These are phyloP conservation scores for Triticum monococcum DNA, from an alignment of 176 grass and related monocot species.

Conservation along the genomic window DNA sequence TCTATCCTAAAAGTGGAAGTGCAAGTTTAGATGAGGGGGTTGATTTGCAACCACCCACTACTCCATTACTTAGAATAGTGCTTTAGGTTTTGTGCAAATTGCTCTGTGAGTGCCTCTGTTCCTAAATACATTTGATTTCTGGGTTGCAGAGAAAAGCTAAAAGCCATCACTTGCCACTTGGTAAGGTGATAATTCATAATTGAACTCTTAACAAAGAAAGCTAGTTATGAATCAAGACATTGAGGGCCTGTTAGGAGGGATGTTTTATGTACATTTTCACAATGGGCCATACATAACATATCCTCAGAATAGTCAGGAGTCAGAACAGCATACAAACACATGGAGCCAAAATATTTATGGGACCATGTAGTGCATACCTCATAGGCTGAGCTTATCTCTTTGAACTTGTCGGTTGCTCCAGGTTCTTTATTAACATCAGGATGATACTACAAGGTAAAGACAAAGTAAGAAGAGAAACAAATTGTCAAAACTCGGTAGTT, in stretches of 20 bases:
- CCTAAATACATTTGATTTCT: background rate
- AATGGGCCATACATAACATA: background rate
- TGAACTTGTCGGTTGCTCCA: constrained; percentile 96
- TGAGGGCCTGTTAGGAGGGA: background rate
- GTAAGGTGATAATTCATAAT: background rate
- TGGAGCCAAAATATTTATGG: background rate
- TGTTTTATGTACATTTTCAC: background rate
- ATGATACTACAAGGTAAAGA: constrained; percentile 62
- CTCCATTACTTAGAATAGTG: background rate
- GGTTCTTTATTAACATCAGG: constrained; percentile 98
- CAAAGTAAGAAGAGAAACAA: background rate
- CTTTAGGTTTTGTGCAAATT: background rate
- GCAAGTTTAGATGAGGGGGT: background rate
- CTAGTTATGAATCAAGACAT: background rate
- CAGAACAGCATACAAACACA: background rate
- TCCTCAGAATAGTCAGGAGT: background rate
- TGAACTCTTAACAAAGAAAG: background rate
- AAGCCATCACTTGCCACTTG: background rate
- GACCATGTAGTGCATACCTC: constrained; percentile 57
- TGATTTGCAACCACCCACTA: background rate
- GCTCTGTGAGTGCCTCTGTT: background rate
- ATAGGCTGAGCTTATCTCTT: constrained; percentile 96
- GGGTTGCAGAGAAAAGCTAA: background rate
- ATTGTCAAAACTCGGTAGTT: background rate
- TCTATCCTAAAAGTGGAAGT: background rate